These are phyloP conservation scores for Conringia planisiliqua DNA, from an alignment of 345 rosid species.

Conservation along the genomic window DNA sequence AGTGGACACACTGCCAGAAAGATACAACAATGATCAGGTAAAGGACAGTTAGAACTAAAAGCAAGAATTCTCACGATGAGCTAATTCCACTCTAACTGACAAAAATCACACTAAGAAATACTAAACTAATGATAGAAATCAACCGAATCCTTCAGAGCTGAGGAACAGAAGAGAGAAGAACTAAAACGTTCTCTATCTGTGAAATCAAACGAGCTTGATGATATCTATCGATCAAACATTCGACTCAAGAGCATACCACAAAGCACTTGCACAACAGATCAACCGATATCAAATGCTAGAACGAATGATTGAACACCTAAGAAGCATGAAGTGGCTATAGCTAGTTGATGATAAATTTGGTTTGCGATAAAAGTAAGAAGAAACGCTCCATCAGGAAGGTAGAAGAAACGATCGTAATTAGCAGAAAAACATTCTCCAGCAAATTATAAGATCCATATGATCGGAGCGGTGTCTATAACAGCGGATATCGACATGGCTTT, in stretches of 20 bases:
- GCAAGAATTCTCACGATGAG: too few species aligned
- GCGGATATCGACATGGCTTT: background rate
- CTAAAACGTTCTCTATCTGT: background rate
- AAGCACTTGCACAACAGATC: background rate
- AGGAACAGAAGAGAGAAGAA: background rate
- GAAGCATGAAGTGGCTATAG: background rate
- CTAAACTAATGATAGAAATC: background rate
- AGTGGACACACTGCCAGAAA: constrained; percentile 55
- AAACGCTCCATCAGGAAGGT: too few species aligned
- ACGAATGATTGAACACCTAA: too few species aligned
- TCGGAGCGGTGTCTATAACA: too few species aligned
- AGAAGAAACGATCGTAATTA: background rate
- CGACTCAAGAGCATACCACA: background rate
- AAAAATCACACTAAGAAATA: background rate
- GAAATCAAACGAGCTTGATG: background rate
- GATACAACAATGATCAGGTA: background rate
- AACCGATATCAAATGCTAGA: background rate
- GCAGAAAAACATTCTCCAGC: too few species aligned
- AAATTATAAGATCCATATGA: too few species aligned
- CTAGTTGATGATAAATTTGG: background rate
- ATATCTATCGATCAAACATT: background rate
- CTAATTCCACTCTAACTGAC: too few species aligned
- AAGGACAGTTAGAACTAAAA: too few species aligned
- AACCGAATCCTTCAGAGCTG: background rate
- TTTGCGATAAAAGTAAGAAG: too few species aligned